Base-by-base conservation (phyloP, 345 rosid species). In the Heritiera fomes region DNA sequence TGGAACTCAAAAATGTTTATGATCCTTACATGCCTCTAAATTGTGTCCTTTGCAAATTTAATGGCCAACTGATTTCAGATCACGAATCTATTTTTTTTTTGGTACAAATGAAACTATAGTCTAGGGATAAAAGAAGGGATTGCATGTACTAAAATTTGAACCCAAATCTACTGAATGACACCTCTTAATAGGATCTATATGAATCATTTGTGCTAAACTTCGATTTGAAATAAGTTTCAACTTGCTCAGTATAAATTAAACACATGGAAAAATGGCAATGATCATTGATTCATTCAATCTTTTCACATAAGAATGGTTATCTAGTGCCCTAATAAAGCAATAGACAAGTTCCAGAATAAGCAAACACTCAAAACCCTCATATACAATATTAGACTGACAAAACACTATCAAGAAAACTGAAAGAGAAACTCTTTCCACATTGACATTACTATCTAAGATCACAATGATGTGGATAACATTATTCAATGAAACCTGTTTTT, bases 401-500 rank as follows among this genome's bases (percentile, higher is more conserved):
- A 34, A 34, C 3, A 34, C 38, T 34, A 34, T 0, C 28, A 23
- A 23, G 3, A 34, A 40, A 52, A 52, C 52, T 7, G 49, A n/a
- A 52, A 15, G 47, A 50, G 15, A 40, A 40, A 23, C 3, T 49
- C 50, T 49, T 30, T 14, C 38, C 18, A 41, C 3, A 34, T 34
- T 34, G 38, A 34, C 17, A 50, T 78, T 61, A 79, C 45, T 72
- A 73, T 47, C 53, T 47, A 32, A 12, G 32, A 43, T 61, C 53
- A 69, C 9, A 61, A 4, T 30, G 47, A 66, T 60, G 20, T 7
- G 43, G 17, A 80, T 45, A 20, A 75, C 47, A 79, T 75, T 69
- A 83, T 75, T 95, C 98, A 78, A 95, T 93, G 71, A 95, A 95
- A 23, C 98, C 98, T 69, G 98, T 95, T 81, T 79, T 88, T 64